A percentile compares a stretch with the other conserved stretches of the same genome.
Evolutionary conservation across 192 early-diverging fungal genomes (phyloP).

Genomic region (Entophlyctis helioformis): DNA sequence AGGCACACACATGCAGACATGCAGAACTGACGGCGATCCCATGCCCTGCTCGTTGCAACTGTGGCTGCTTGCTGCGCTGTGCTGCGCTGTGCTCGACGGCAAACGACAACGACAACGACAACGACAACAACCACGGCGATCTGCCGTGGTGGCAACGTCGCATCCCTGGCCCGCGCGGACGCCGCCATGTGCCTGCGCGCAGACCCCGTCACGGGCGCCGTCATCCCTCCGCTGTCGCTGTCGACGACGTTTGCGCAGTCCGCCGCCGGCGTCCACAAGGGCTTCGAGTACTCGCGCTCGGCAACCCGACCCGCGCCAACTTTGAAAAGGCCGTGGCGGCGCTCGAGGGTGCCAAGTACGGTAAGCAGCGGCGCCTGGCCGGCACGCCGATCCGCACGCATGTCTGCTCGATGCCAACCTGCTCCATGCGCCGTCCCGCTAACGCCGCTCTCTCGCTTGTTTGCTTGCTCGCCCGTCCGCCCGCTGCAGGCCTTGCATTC

Average conservation of each 20-base stretch:
- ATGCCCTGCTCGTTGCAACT: background rate
- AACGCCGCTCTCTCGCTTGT: no score
- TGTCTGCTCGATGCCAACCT: constrained; percentile 56
- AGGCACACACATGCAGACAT: background rate
- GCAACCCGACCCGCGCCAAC: constrained; percentile 88
- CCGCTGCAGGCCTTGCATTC: constrained; percentile 65
- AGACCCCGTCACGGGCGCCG: constrained; percentile 90
- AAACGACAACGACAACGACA: no score
- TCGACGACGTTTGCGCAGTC: constrained; percentile 95
- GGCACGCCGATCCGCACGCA: background rate
- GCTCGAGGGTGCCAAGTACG: constrained; percentile 82
- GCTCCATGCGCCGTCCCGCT: constrained; percentile 50
- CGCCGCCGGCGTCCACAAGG: constrained; percentile 79
- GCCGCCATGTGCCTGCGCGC: background rate
- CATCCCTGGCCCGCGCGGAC: background rate
- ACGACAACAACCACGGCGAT: no score
- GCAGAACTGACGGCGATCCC: background rate
- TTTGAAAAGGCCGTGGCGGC: constrained; percentile 84
- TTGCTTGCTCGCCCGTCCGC: constrained; percentile 72
- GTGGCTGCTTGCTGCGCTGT: background rate
- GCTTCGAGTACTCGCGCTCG: constrained; percentile 93
- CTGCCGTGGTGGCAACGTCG: no score
- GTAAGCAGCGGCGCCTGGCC: no score
- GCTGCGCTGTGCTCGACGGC: background rate
- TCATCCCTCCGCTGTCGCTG: constrained; percentile 88